Evolutionary conservation across 306 rosid species (phyloP), one percentile per base, ranked within the genome.

Genomic region (Trifolium subterraneum): DNA sequence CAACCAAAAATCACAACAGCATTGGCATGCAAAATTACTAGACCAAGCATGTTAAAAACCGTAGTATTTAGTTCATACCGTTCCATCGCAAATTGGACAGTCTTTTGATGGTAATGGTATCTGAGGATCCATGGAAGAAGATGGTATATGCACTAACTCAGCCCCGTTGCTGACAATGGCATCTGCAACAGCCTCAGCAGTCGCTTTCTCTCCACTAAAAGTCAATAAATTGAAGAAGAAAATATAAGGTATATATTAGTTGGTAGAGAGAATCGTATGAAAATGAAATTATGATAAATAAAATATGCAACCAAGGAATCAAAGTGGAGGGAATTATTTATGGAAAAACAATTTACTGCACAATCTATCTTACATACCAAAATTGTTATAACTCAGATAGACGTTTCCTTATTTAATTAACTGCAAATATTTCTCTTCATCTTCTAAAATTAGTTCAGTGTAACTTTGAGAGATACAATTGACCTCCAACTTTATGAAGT

Each of bases 61-160:
- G 27, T 45, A 76, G 66, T 73, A 71, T 64, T 80, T 65, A 58
- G n/a, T 69, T 73, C 81, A 73, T 88, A 94, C 98, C 75, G 95
- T 90, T 79, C 96, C 98, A 84, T 94, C 98, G 61, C 98, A 94
- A 58, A 86, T 88, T 67, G 92, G 93, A 80, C 98, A 94, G 38
- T 94, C 97, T 83, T 90, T 94, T 66, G 95, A 83, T 63, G 98
- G 98, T 81, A 94, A 82, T 63, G 94, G 88, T 4, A 71, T 60
- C 33, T 86, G 83, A 78, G 90, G 82, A 80, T 86, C 87, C 80
- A 94, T 66, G 62, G 92, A 58, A 42, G 98, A 87, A 42, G 98
- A 87, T 60, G 98, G 97, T 77, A 94, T 86, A 84, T 94, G 97
- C 79, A 94, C 85, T 83, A 91, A 80, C 87, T 90, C 96, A 33